Percentiles rank a stretch among this genome's conserved stretches.
Conservation (phyloP, 495 filamentous ascomycete species). For the Neurospora sp. region DNA sequence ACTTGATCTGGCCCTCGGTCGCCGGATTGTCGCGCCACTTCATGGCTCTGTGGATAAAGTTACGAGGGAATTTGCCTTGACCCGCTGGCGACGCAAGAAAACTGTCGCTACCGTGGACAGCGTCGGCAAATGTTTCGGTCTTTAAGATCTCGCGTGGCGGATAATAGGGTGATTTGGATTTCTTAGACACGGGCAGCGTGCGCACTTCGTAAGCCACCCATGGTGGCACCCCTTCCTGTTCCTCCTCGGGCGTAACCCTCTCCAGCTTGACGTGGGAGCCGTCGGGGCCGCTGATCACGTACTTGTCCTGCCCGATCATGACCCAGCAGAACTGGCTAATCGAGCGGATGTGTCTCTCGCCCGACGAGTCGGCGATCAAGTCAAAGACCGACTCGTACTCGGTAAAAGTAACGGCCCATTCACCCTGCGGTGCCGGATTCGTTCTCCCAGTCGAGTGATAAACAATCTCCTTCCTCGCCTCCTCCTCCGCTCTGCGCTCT, state of each 20-base stretch:
- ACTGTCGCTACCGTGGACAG: constrained; percentile 65
- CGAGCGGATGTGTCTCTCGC: constrained; percentile 65
- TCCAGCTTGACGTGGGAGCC: constrained; percentile 58
- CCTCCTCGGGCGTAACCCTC: constrained; percentile 15
- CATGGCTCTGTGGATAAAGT: constrained; percentile 46
- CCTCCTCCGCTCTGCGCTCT: constrained; percentile 32
- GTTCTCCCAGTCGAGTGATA: constrained; percentile 7
- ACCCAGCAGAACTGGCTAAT: constrained; percentile 77
- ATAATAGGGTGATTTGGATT: constrained; percentile 46
- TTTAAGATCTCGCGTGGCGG: constrained; percentile 54
- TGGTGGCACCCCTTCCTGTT: neutral
- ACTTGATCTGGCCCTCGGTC: constrained; percentile 55
- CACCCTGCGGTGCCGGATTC: neutral
- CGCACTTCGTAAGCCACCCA: constrained; percentile 30
- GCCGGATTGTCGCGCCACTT: constrained; percentile 60
- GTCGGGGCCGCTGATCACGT: constrained; percentile 47
- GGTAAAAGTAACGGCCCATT: constrained; percentile 54
- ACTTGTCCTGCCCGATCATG: constrained; percentile 50
- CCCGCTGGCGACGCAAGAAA: neutral
- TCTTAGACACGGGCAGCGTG: constrained; percentile 19
- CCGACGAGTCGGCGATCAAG: constrained; percentile 70
- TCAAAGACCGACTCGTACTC: constrained; percentile 86
- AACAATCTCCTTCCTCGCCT: constrained; percentile 11
- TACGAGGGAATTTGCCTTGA: constrained; percentile 45
- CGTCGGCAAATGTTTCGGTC: constrained; percentile 51